Conservation (phyloP, 208 protist species). For the Leishmania major region DNA sequence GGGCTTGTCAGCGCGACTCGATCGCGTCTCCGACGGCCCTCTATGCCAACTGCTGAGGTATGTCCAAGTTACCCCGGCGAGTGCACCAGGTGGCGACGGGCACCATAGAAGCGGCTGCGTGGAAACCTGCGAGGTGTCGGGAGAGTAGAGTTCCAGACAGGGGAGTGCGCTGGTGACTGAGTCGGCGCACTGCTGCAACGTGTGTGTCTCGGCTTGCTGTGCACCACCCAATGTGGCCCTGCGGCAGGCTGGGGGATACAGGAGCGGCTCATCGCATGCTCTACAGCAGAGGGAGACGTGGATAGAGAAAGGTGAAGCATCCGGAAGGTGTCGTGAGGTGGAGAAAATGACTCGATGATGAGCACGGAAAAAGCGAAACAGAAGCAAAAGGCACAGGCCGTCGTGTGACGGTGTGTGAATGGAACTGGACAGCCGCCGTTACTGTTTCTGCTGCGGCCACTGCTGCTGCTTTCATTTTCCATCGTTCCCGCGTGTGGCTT, state of each 20-base stretch:
- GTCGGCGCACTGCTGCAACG: not conserved
- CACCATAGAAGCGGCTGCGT: not conserved
- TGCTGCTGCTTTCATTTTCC: too few species aligned
- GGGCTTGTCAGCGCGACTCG: not conserved
- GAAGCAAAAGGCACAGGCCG: not conserved
- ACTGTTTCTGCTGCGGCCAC: too few species aligned
- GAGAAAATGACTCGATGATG: not conserved
- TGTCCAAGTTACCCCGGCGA: too few species aligned
- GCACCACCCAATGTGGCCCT: not conserved
- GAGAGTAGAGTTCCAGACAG: not conserved
- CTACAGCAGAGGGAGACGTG: not conserved
- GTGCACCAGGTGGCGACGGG: not conserved
- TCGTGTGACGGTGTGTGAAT: too few species aligned
- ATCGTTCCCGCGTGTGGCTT: not conserved
- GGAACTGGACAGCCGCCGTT: too few species aligned
- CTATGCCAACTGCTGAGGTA: not conserved
- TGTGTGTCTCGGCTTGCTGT: not conserved
- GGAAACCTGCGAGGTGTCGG: not conserved
- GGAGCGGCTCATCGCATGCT: not conserved
- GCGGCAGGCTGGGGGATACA: too few species aligned
- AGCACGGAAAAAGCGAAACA: not conserved
- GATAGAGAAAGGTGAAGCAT: not conserved
- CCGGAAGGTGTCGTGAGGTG: not conserved
- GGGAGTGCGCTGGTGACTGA: not conserved
- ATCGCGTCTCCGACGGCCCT: not conserved